Evolutionary conservation across 306 rosid species (phyloP).

Genomic region (Adenanthera pavonina): DNA sequence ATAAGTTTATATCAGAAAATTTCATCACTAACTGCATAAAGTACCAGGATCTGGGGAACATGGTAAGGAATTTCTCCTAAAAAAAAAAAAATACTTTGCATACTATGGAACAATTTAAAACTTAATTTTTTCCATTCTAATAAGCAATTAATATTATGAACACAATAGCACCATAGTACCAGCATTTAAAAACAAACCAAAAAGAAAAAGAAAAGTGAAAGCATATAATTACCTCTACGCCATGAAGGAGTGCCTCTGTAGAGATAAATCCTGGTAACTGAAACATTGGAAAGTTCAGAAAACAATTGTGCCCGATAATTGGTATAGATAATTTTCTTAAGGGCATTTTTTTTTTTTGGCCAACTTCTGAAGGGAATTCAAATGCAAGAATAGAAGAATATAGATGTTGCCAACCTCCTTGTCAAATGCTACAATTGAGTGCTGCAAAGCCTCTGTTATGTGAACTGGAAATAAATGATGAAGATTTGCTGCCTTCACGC

Average conservation of each 20-base stretch:
- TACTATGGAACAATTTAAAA: not conserved
- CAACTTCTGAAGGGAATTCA: not conserved
- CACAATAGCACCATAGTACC: not conserved
- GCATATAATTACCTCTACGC: conserved; percentile 82
- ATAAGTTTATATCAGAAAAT: not conserved
- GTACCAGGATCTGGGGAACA: conserved; percentile 26
- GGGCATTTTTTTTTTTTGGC: not conserved
- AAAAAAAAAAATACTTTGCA: not conserved
- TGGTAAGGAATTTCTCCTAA: conserved; percentile 6
- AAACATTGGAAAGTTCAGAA: conserved; percentile 39
- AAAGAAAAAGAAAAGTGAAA: not conserved
- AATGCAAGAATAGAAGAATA: conserved; percentile 21
- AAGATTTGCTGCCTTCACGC: conserved; percentile 87
- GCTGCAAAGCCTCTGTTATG: conserved; percentile 80
- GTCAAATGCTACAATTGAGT: conserved; percentile 70
- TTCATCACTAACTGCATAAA: conserved; percentile 5
- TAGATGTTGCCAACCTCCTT: conserved; percentile 66
- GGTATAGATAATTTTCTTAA: conserved; percentile 18
- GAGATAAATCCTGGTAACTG: conserved; percentile 95
- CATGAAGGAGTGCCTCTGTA: conserved; percentile 92
- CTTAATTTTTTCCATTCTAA: not conserved
- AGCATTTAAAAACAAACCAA: not conserved
- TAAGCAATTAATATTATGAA: not conserved
- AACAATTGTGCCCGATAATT: not conserved
- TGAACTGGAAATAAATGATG: conserved; percentile 73